Base-by-base conservation (phyloP, 352 stramenopile species). In the Phytophthora hibernalis region DNA sequence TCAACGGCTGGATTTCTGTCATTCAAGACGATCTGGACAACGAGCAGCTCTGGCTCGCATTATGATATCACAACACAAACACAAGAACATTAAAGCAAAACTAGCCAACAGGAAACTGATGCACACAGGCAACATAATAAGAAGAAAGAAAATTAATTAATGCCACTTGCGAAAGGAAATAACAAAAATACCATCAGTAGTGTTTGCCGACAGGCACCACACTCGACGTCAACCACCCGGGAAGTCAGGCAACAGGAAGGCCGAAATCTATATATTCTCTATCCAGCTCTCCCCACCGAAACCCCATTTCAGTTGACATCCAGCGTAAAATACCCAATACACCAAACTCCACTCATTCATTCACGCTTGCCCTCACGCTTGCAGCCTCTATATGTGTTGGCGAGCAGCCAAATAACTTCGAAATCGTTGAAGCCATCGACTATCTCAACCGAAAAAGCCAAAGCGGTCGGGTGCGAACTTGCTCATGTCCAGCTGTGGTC, bases 381-480 rank as follows among this genome's bases (percentile, higher is more conserved):
- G 49, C 54, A 71, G 51, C 37, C 44, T 76, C 62, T 72, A 72
- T 72, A 33, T 49, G 22, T 62, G 26, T 53, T 58, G 28, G 37
- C 37, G 33, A 68, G 58, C 51, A 40, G 42, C 33, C 47, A 65
- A 57, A 40, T 62, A 58, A 16, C 53, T 44, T 42, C 56, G 37
- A 53, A 74, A 67, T 70, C 54, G 31, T 38, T 67, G 33, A 45
- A 43, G 52, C 30, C 24, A 24, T 47, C 52, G 18, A 12, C 30
- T 47, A 38, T 55, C 48, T 77, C 53, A 91, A 44, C 79, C 77
- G 62, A 90, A 92, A 71, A 90, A 85, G 55, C 83, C 75, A 65
- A 93, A 91, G 47, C 88, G 84, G 51, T 91, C 81, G 44, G 86
- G 86, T 54, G 85, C 80, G 61, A 93, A 96, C 62, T 93, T 95